These are phyloP conservation scores for Platanus orientalis DNA, from an alignment of 164 flowering plant genomes.

Conservation along the genomic window DNA sequence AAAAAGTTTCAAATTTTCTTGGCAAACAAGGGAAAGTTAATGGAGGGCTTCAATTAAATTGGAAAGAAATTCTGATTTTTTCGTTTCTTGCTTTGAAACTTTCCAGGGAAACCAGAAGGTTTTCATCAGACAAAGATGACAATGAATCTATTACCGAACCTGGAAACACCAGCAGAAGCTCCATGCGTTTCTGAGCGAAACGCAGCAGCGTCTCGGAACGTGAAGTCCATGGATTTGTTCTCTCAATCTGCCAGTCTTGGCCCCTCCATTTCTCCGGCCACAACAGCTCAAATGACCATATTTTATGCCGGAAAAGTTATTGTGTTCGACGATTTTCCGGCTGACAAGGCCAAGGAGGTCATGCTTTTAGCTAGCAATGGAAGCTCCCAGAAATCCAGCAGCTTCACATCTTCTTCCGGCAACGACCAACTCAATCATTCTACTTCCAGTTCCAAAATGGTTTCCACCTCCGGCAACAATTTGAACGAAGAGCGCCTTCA, in stretches of 20 bases:
- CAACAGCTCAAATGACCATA: slow-evolving; percentile 54
- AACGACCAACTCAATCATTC: slow-evolving; percentile 12
- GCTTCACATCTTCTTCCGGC: background rate
- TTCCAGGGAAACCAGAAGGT: slow-evolving; percentile 23
- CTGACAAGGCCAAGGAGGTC: slow-evolving; percentile 45
- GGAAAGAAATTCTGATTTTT: no score
- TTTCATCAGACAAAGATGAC: slow-evolving; percentile 15
- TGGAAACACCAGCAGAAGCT: slow-evolving; percentile 14
- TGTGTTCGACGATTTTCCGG: slow-evolving; percentile 50
- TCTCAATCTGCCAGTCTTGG: slow-evolving; percentile 34
- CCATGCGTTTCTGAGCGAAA: background rate
- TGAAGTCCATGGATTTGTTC: slow-evolving; percentile 37
- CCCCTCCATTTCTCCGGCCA: slow-evolving; percentile 19
- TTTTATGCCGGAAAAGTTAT: slow-evolving; percentile 58
- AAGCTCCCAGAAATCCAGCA: slow-evolving; percentile 13
- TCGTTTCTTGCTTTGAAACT: background rate
- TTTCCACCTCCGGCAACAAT: slow-evolving; percentile 12
- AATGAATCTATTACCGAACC: slow-evolving; percentile 40
- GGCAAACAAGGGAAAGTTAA: no score
- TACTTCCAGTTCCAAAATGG: background rate
- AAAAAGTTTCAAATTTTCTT: no score
- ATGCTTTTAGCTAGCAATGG: slow-evolving; percentile 25
- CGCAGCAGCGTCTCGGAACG: slow-evolving; percentile 4
- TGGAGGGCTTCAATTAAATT: no score
- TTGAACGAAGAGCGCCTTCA: slow-evolving; percentile 11